Percentiles rank a stretch among this genome's conserved stretches.
These are phyloP conservation scores for Pseudogymnoascus sp. DNA, from an alignment of 2,329 filamentous ascomycete genomes.

Conservation along the genomic window DNA sequence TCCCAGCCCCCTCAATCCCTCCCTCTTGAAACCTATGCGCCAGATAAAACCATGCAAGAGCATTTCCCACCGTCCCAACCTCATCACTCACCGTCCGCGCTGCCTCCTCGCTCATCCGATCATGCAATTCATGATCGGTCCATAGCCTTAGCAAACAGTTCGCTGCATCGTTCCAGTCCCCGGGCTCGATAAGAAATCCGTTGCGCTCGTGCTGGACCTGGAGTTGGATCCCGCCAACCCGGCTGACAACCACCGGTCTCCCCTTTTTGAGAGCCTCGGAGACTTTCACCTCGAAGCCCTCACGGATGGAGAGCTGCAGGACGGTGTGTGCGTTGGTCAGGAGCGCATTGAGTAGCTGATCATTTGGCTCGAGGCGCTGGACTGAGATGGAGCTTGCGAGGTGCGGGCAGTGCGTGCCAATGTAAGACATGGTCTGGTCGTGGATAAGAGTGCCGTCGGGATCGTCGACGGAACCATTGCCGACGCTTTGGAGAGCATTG, in stretches of 20 bases:
- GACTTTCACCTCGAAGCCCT: conserved; percentile 83
- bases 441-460: conserved; percentile 67
- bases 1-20: conserved; percentile 45
- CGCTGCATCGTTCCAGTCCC: conserved; percentile 63
- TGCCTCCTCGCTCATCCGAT: conserved; percentile 59
- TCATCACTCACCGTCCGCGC: conserved; percentile 66
- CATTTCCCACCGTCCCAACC: conserved; percentile 73
- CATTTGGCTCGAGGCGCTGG: conserved; percentile 68
- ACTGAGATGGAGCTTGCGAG: conserved; percentile 61
- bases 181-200: conserved; percentile 65
- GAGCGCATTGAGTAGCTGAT: conserved; percentile 72
- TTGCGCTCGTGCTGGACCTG: conserved; percentile 66
- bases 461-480: conserved; percentile 74
- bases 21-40: conserved; percentile 55
- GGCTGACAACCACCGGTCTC: conserved; percentile 67
- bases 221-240: conserved; percentile 70
- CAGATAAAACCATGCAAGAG: conserved; percentile 70
- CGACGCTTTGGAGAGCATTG: conserved; percentile 37
- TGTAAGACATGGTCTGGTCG: conserved; percentile 60
- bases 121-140: conserved; percentile 55
- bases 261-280: conserved; percentile 77
- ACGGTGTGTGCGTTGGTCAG: conserved; percentile 65
- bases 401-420: conserved; percentile 55
- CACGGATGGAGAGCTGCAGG: conserved; percentile 71
- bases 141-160: conserved; percentile 58